phyloP scores from a whole-genome alignment of 108 stramenopile genomes.

The Bacterosira constricta region DNA sequence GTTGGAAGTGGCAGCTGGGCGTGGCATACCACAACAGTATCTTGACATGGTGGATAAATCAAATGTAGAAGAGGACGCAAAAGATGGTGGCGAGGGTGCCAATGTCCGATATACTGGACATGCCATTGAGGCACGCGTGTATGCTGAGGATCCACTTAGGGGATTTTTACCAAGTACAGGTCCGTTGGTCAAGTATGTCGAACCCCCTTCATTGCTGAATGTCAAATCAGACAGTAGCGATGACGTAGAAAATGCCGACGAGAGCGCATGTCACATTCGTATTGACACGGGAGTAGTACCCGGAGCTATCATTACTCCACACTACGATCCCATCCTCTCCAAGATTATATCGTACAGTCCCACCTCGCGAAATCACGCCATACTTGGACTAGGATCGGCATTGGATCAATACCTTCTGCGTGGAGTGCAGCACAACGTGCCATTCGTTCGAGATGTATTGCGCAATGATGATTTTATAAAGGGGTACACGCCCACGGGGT shows the following conservation, averaged over 20 bases:
- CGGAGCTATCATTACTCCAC: constrained; percentile 87
- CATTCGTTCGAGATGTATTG: constrained; percentile 76
- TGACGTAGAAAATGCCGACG: neutral
- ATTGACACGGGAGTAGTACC: constrained; percentile 92
- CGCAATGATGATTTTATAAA: constrained; percentile 72
- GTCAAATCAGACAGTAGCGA: constrained; percentile 3
- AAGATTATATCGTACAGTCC: constrained; percentile 87
- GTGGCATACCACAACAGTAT: constrained; percentile 58
- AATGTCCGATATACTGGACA: constrained; percentile 71
- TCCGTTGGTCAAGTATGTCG: constrained; percentile 68
- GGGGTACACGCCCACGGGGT: constrained; percentile 92
- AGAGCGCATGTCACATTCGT: constrained; percentile 61
- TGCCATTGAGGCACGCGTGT: constrained; percentile 91
- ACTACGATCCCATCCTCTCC: constrained; percentile 97
- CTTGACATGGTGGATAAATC: constrained; percentile 56
- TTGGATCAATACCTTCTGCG: constrained; percentile 91
- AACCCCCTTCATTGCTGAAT: constrained; percentile 47
- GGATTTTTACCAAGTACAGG: constrained; percentile 94
- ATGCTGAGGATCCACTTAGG: constrained; percentile 97
- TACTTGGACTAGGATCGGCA: constrained; percentile 71
- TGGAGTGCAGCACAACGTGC: constrained; percentile 93
- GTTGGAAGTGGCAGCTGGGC: constrained; percentile 87
- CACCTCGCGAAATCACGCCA: constrained; percentile 62
- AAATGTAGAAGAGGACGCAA: constrained; percentile 14
- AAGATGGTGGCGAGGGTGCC: constrained; percentile 40